Conservation (phyloP, 1,284 basidiomycete species). For the Heterobasidion irregulare region DNA sequence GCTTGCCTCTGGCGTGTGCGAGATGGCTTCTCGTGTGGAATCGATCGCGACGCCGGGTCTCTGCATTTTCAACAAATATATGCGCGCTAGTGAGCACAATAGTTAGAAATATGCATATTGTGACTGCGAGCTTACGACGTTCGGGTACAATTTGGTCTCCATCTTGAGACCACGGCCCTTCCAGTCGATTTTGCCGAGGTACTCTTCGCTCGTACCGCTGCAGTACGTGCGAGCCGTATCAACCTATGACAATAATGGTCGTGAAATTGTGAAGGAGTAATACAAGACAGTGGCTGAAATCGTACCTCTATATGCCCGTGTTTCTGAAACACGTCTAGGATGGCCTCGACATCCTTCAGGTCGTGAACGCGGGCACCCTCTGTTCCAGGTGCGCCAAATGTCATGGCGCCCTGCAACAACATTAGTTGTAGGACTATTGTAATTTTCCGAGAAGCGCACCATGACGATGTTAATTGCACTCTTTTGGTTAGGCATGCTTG, state of each 20-base stretch:
- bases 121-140: conserved; percentile 4
- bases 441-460: conserved; percentile 16
- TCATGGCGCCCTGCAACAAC: conserved; percentile 22
- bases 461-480: conserved; percentile 32
- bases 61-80: not conserved
- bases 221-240: conserved; percentile 48
- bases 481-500: conserved; percentile 17
- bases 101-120: not conserved
- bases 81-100: not conserved
- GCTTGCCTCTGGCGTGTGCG: conserved; percentile 11
- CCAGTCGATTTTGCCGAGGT: conserved; percentile 31
- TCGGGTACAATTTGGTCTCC: conserved; percentile 36
- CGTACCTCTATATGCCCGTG: conserved; percentile 47
- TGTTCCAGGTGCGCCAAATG: conserved; percentile 19
- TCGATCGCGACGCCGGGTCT: conserved; percentile 2
- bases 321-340: conserved; percentile 46
- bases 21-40: not conserved
- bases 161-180: conserved; percentile 28
- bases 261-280: not conserved
- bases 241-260: conserved; percentile 13
- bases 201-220: conserved; percentile 40
- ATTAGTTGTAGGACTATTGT: not conserved
- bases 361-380: conserved; percentile 40
- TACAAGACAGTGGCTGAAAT: not conserved
- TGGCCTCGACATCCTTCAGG: conserved; percentile 39